phyloP scores from a whole-genome alignment of 2,329 filamentous ascomycete species.

The Colletotrichum sp. region DNA sequence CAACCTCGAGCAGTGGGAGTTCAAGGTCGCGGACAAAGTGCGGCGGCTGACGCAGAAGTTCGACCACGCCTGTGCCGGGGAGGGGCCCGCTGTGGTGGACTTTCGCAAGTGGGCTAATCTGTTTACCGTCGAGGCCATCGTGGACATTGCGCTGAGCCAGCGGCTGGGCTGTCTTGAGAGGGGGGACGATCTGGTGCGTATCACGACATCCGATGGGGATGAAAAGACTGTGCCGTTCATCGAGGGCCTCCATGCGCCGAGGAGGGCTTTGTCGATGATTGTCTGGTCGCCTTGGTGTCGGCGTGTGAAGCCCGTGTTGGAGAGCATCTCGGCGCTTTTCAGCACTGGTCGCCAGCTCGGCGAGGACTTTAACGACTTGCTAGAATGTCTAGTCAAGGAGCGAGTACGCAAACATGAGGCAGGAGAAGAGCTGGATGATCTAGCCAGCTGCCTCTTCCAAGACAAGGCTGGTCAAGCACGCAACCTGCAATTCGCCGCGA shows the following conservation, averaged over 20 bases:
- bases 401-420: neutral
- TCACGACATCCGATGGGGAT: constrained; percentile 23
- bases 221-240: neutral
- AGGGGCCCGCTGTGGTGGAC: neutral
- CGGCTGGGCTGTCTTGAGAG: constrained; percentile 54
- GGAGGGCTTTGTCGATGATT: neutral
- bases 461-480: constrained; percentile 36
- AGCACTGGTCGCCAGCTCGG: neutral
- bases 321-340: neutral
- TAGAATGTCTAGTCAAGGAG: neutral
- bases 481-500: constrained; percentile 60
- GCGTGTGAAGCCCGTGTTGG: neutral
- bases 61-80: fast-evolving
- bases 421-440: constrained; percentile 57
- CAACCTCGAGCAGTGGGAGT: constrained; percentile 59
- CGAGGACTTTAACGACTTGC: neutral
- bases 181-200: constrained; percentile 51
- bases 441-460: neutral
- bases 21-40: constrained; percentile 58
- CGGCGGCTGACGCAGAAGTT: constrained; percentile 44
- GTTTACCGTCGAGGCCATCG: constrained; percentile 62
- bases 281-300: constrained; percentile 42
- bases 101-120: constrained; percentile 57
- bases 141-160: constrained; percentile 57
- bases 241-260: neutral